A percentile compares a stretch with the other conserved stretches of the same genome.
phyloP scores from a whole-genome alignment of 305 asterid genomes.

The Withania somnifera region DNA sequence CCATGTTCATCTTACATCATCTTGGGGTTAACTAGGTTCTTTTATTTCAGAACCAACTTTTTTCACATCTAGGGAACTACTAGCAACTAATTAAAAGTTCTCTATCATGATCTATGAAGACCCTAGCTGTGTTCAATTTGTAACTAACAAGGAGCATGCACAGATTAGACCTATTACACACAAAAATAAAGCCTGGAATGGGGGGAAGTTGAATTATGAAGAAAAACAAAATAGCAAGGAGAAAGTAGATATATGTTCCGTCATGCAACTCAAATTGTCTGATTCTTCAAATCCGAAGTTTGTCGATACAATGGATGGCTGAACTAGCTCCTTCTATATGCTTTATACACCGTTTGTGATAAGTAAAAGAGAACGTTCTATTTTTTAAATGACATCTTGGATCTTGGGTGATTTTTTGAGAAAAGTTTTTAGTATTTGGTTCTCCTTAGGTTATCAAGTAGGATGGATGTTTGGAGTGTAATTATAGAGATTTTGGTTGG shows the following conservation, averaged over 20 bases:
- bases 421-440: background rate
- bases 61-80: background rate
- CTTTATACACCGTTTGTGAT: background rate
- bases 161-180: background rate
- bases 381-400: background rate
- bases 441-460: background rate
- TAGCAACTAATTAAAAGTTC: background rate
- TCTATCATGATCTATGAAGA: background rate
- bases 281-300: background rate
- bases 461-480: background rate
- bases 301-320: background rate
- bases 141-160: background rate
- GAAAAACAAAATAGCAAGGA: background rate
- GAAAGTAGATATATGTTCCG: background rate
- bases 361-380: background rate
- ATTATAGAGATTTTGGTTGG: background rate
- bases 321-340: background rate
- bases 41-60: background rate
- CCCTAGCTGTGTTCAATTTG: background rate
- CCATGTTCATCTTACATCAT: background rate
- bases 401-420: background rate
- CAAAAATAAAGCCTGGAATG: background rate
- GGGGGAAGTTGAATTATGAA: background rate
- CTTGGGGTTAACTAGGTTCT: background rate
- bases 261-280: background rate